A percentile compares a stretch with the other conserved stretches of the same genome.
phyloP scores from a whole-genome alignment of 768 basidiomycete genomes.

The Hemileccinum impolitum region DNA sequence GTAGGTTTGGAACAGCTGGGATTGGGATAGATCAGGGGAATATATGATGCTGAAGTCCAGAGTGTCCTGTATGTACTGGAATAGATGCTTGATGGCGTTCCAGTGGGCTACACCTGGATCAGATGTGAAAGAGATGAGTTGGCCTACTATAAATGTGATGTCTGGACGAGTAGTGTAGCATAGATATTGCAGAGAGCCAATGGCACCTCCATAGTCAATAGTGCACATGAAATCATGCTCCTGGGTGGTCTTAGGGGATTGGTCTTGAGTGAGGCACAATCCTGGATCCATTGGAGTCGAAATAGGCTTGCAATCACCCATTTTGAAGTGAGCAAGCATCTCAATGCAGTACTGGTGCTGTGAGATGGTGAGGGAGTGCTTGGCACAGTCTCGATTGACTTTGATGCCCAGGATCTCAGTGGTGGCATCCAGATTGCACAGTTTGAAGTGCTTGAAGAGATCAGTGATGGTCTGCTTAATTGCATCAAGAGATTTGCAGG shows the following conservation, averaged over 20 bases:
- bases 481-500: no score
- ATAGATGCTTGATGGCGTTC: not conserved
- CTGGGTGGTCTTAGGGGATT: not conserved
- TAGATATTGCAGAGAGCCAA: no score
- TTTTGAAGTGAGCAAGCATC: no score
- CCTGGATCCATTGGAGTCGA: not conserved
- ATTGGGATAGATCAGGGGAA: not conserved
- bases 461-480: not conserved
- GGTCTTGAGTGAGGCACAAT: not conserved
- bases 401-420: conserved; percentile 11
- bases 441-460: not conserved
- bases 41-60: no score
- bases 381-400: conserved; percentile 10
- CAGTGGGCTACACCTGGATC: not conserved
- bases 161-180: no score
- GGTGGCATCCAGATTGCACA: not conserved
- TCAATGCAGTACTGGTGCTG: conserved; percentile 19
- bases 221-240: no score
- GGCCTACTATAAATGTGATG: no score
- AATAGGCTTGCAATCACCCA: no score
- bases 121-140: no score
- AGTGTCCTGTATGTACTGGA: not conserved
- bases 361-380: conserved; percentile 8
- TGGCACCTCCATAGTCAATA: no score
- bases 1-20: not conserved